Base-by-base conservation (phyloP, 129 eudicot species). In the Helichrysum umbraculigerum region DNA sequence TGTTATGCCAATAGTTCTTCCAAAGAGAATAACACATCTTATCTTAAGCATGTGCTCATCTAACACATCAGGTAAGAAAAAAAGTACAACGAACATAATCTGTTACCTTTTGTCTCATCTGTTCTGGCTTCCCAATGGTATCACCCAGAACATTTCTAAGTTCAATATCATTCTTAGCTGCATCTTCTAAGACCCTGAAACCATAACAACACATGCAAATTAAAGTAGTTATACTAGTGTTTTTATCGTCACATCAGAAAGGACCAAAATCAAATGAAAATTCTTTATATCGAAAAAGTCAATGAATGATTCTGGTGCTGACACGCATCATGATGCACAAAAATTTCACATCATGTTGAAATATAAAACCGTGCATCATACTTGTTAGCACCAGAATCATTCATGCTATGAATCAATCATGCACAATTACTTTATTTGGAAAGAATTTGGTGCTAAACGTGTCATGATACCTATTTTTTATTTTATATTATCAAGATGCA, bases 111-210 rank as follows among this genome's bases (percentile, higher is more conserved):
- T 88, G 83, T 66, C 88, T 88, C 98, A 93, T 93, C 64, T 85
- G 85, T 74, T 90, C 97, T 28, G 98, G 98, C 76, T 88, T 84
- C 74, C 98, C 98, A 84, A 93, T 87, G 71, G 90, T 88, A 81
- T 93, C 97, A 28, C 97, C 98, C 66, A 93, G 87, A 81, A 93
- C 96, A 68, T 91, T 93, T 61, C 98, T 82, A 17, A 93, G 91
- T 78, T 93, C 98, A 7, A 74, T 52, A 83, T 93, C 97, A 81
- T 84, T 74, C 78, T 70, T 87, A 16, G 97, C 90, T 19, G 98
- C 97, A 84, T 93, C 87, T 82, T 93, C 98, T 84, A 93, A 81
- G 14, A 93, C 98, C 83, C 98, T 93, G 79, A 71, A 83, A 66
- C 51, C 28, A 29, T 35, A 62, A 29, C 33, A 4, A 62, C 35